phyloP scores from a whole-genome alignment of 768 basidiomycete genomes.

The Lanmaoa pseudosensibilis region DNA sequence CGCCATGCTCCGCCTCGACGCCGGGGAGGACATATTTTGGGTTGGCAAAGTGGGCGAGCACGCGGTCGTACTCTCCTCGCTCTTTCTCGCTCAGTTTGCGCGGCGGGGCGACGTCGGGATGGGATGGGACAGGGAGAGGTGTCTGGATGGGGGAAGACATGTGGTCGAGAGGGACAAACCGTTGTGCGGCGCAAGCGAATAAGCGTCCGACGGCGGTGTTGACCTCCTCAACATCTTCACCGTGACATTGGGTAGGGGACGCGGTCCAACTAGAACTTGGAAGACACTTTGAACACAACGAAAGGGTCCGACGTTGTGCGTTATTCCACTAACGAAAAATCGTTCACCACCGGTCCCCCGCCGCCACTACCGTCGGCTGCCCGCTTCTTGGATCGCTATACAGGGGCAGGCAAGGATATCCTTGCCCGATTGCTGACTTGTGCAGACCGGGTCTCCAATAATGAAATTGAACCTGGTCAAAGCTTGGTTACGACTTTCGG shows the following conservation, averaged over 20 bases:
- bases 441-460: no score
- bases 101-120: slow-evolving; percentile 34
- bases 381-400: no score
- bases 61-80: slow-evolving; percentile 49
- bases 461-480: no score
- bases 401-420: no score
- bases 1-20: slow-evolving; percentile 39
- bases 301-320: no score
- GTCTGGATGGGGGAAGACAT: slow-evolving; percentile 19
- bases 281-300: neutral
- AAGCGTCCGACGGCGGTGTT: neutral
- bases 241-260: neutral
- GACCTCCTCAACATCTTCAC: no score
- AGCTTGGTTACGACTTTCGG: no score
- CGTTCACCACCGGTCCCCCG: no score
- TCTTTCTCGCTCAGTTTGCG: slow-evolving; percentile 44
- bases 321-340: no score
- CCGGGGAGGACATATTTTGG: slow-evolving; percentile 53
- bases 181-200: neutral
- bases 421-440: no score
- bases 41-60: slow-evolving; percentile 60
- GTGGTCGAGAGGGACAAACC: neutral
- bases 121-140: slow-evolving; percentile 27
- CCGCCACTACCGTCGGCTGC: no score
- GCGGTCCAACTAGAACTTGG: neutral